Percentiles rank a stretch among this genome's conserved stretches.
These are phyloP conservation scores for Leptographium wingfieldii DNA, from an alignment of 2,329 filamentous ascomycete species.

Conservation along the genomic window DNA sequence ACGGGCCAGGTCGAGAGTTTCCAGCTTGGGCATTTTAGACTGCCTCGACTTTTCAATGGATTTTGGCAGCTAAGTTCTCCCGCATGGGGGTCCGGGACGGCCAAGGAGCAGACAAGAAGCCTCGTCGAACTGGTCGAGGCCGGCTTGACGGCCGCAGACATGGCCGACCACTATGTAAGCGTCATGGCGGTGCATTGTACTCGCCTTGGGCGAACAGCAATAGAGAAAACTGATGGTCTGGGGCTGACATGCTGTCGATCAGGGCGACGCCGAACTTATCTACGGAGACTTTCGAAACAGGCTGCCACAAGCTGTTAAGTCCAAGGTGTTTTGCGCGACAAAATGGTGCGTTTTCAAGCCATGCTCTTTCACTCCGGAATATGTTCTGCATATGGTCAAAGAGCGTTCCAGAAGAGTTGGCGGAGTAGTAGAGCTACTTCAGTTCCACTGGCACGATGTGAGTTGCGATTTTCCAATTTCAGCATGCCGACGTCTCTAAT, in stretches of 20 bases:
- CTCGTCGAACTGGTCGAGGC: conserved; percentile 15
- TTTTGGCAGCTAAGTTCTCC: conserved; percentile 21
- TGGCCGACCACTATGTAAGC: conserved; percentile 25
- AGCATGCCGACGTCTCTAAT: neutral
- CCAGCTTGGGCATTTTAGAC: conserved; percentile 9
- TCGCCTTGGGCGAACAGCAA: too few species aligned
- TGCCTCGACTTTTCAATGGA: conserved; percentile 19
- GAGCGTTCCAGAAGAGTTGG: conserved; percentile 21
- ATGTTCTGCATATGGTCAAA: conserved; percentile 17
- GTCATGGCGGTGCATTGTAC: neutral
- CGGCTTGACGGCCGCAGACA: conserved; percentile 20
- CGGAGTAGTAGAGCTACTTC: conserved; percentile 21
- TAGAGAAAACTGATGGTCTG: too few species aligned
- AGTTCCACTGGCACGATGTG: conserved; percentile 25
- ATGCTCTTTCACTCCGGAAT: conserved; percentile 15
- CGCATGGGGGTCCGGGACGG: conserved; percentile 18
- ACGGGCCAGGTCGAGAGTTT: conserved; percentile 13
- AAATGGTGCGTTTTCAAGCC: conserved; percentile 24
- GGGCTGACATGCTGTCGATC: conserved; percentile 5
- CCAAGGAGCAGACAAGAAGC: conserved; percentile 15
- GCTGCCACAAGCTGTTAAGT: conserved; percentile 12
- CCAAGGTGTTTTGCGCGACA: conserved; percentile 19
- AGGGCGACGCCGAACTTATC: conserved; percentile 23
- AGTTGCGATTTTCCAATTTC: conserved; percentile 3
- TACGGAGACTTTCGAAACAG: conserved; percentile 19